Evolutionary conservation across 495 filamentous ascomycete species (phyloP).

Genomic region (Penicillium salamii): DNA sequence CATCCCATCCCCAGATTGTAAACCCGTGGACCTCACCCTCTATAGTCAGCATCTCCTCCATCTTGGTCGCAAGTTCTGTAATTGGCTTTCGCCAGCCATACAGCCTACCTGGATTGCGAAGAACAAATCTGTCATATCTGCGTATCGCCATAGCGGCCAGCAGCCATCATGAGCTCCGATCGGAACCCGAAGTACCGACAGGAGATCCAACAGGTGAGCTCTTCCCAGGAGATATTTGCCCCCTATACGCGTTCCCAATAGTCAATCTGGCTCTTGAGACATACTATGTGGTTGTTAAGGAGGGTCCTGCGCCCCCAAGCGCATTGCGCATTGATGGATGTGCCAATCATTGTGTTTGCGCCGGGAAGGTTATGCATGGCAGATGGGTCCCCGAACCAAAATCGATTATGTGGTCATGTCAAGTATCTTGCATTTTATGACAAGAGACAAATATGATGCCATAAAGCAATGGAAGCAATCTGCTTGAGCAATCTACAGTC

Average conservation of each 20-base stretch:
- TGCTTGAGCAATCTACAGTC: no score
- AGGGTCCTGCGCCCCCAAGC: neutral
- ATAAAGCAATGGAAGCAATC: no score
- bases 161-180: conserved; percentile 32
- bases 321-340: neutral
- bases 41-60: neutral
- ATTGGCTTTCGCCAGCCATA: neutral
- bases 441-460: no score
- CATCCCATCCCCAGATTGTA: conserved; percentile 5
- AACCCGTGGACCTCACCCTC: neutral
- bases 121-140: neutral
- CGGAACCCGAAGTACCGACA: conserved; percentile 82
- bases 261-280: conserved; percentile 2
- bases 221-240: neutral
- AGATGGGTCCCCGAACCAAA: no score
- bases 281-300: neutral
- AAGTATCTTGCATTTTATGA: no score
- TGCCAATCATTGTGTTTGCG: neutral
- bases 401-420: no score
- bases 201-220: conserved; percentile 87
- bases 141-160: neutral
- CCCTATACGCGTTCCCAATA: neutral
- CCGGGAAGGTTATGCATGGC: no score
- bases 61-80: neutral
- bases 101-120: no score